These are phyloP conservation scores for Aspergillus baeticus DNA, from an alignment of 495 filamentous ascomycete genomes.

Conservation along the genomic window DNA sequence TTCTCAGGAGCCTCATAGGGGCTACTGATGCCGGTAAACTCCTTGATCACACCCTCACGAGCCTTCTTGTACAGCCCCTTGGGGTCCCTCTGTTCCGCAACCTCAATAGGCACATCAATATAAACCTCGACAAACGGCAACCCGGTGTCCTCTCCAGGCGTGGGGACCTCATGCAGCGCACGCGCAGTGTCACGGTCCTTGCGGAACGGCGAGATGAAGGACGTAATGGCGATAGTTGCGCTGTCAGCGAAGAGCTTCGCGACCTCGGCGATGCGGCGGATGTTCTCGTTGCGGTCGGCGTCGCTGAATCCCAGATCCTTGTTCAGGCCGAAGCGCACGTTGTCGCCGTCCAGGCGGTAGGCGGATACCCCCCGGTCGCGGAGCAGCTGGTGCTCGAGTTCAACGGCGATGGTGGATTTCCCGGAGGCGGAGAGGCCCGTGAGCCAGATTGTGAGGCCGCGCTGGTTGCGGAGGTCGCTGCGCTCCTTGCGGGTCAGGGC, in stretches of 20 bases:
- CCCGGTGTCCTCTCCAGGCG: constrained; percentile 48
- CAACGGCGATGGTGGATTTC: constrained; percentile 94
- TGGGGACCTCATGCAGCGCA: constrained; percentile 63
- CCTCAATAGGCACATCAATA: constrained; percentile 82
- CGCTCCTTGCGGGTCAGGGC: constrained; percentile 86
- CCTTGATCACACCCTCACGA: constrained; percentile 85
- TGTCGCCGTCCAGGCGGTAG: constrained; percentile 97
- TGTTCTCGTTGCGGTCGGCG: constrained; percentile 94
- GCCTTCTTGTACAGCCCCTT: constrained; percentile 99
- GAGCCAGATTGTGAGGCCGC: constrained; percentile 95
- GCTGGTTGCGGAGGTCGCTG: constrained; percentile 73
- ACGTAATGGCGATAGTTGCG: constrained; percentile 82
- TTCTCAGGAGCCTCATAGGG: constrained; percentile 89
- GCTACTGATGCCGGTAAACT: constrained; percentile 90
- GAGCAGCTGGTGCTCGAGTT: constrained; percentile 92
- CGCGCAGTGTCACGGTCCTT: constrained; percentile 83
- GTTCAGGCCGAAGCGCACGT: constrained; percentile 97
- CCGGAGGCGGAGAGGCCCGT: constrained; percentile 93
- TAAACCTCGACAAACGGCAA: constrained; percentile 91
- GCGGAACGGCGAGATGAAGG: constrained; percentile 94
- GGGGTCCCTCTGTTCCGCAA: constrained; percentile 91
- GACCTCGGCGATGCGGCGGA: constrained; percentile 92
- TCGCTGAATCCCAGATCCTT: constrained; percentile 95
- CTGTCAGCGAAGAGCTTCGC: constrained; percentile 94
- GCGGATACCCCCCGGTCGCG: constrained; percentile 68